Evolutionary conservation across 257 asterid species (phyloP).

Genomic region (Nicotiana paniculata): DNA sequence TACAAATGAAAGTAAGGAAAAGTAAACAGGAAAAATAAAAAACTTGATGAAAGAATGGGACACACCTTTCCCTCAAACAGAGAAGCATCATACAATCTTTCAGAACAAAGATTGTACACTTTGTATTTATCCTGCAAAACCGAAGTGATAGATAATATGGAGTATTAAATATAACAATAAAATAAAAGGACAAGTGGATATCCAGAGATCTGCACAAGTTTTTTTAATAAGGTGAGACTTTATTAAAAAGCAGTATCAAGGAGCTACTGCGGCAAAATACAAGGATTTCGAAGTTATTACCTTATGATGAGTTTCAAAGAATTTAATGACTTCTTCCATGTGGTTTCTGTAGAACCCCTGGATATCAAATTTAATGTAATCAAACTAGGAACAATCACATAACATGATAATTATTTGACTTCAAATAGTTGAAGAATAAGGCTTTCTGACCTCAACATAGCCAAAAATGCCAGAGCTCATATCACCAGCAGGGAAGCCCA

Average conservation of each 20-base stretch:
- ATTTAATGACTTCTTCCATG: constrained; percentile 98
- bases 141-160: constrained; percentile 14
- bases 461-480: constrained; percentile 98
- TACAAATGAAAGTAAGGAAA: not conserved
- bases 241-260: too few relatives aligned
- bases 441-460: constrained; percentile 78
- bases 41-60: constrained; percentile 7
- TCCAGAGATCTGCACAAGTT: not conserved
- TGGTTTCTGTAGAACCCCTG: constrained; percentile 97
- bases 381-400: constrained; percentile 10
- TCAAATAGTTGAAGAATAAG: constrained; percentile 3
- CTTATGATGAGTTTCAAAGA: constrained; percentile 96
- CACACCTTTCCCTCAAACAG: constrained; percentile 94
- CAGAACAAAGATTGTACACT: constrained; percentile 98
- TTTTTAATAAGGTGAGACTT: too few relatives aligned
- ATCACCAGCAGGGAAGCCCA: constrained; percentile 99
- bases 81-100: constrained; percentile 93
- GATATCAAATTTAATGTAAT: constrained; percentile 23
- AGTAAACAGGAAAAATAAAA: not conserved
- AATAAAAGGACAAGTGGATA: not conserved
- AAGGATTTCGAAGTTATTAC: constrained; percentile 25
- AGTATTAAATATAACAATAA: not conserved
- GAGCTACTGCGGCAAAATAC: too few relatives aligned
- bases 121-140: constrained; percentile 84
- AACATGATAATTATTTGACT: constrained; percentile 1